Evolutionary conservation across 805 yeast species (phyloP).

Genomic region (Starmerella tilneyi): DNA sequence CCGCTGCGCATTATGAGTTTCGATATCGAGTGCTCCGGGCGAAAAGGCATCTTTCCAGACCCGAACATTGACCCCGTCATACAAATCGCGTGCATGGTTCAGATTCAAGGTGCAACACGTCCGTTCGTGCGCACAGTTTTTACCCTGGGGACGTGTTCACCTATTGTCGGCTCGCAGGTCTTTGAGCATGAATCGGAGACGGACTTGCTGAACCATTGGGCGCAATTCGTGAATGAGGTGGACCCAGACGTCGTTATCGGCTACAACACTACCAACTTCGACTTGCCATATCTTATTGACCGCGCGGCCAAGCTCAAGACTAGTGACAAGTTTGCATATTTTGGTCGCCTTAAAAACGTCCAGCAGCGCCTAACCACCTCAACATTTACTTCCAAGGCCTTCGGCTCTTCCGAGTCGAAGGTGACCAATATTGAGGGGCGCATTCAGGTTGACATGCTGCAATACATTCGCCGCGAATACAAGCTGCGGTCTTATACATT

Average conservation of each 20-base stretch:
- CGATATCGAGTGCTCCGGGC: slow-evolving; percentile 97
- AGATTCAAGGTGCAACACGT: slow-evolving; percentile 65
- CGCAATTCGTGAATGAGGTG: slow-evolving; percentile 65
- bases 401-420: slow-evolving; percentile 90
- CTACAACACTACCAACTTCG: slow-evolving; percentile 88
- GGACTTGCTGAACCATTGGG: slow-evolving; percentile 80
- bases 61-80: slow-evolving; percentile 88
- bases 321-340: slow-evolving; percentile 59
- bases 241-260: slow-evolving; percentile 98
- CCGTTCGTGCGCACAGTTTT: slow-evolving; percentile 94
- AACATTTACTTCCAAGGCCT: slow-evolving; percentile 85
- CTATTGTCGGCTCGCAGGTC: slow-evolving; percentile 88
- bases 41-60: slow-evolving; percentile 94
- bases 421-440: slow-evolving; percentile 90
- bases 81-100: slow-evolving; percentile 93
- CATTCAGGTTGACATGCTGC: slow-evolving; percentile 85
- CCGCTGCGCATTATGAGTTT: slow-evolving; percentile 88
- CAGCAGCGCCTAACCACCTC: slow-evolving; percentile 74
- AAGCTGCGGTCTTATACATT: slow-evolving; percentile 88
- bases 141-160: slow-evolving; percentile 81
- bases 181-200: slow-evolving; percentile 63
- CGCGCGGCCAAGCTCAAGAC: slow-evolving; percentile 69
- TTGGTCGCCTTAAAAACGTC: slow-evolving; percentile 60
- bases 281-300: slow-evolving; percentile 82
- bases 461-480: slow-evolving; percentile 87